A percentile compares a stretch with the other conserved stretches of the same genome.
Evolutionary conservation across 305 asterid genomes (phyloP).

Genomic region (Fraxinus nigra): DNA sequence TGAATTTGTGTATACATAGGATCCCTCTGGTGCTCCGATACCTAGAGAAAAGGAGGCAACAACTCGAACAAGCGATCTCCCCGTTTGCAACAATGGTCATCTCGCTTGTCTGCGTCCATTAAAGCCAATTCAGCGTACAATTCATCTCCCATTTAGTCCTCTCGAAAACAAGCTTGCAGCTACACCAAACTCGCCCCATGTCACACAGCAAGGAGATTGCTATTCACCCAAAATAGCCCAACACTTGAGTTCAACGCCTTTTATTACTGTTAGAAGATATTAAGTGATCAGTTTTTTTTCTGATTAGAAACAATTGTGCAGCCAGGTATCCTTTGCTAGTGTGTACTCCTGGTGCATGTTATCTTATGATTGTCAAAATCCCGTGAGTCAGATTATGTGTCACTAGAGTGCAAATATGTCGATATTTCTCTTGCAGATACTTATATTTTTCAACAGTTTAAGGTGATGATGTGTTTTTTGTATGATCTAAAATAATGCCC

Average conservation of each 20-base stretch:
- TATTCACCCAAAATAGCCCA: conserved; percentile 29
- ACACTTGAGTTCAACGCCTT: conserved; percentile 39
- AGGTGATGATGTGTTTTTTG: neutral
- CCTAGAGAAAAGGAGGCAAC: conserved; percentile 59
- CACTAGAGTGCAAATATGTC: neutral
- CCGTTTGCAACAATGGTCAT: conserved; percentile 62
- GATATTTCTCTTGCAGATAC: conserved; percentile 5
- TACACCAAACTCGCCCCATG: conserved; percentile 27
- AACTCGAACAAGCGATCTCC: conserved; percentile 49
- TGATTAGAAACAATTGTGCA: conserved; percentile 17
- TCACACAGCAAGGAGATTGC: conserved; percentile 19
- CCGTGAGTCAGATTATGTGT: conserved; percentile 11
- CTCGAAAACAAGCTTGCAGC: conserved; percentile 39
- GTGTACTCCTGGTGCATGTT: conserved; percentile 46
- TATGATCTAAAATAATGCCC: neutral
- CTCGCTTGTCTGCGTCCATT: conserved; percentile 61
- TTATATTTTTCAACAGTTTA: neutral
- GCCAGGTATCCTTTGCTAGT: conserved; percentile 21
- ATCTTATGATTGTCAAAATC: neutral
- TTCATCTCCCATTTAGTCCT: conserved; percentile 40
- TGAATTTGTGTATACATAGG: conserved; percentile 12
- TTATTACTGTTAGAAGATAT: conserved; percentile 39
- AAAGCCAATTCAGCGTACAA: conserved; percentile 30
- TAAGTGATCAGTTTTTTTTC: conserved; percentile 14
- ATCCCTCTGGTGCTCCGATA: conserved; percentile 63